Base-by-base conservation (phyloP, 257 asterid genomes). In the Striga asiatica region DNA sequence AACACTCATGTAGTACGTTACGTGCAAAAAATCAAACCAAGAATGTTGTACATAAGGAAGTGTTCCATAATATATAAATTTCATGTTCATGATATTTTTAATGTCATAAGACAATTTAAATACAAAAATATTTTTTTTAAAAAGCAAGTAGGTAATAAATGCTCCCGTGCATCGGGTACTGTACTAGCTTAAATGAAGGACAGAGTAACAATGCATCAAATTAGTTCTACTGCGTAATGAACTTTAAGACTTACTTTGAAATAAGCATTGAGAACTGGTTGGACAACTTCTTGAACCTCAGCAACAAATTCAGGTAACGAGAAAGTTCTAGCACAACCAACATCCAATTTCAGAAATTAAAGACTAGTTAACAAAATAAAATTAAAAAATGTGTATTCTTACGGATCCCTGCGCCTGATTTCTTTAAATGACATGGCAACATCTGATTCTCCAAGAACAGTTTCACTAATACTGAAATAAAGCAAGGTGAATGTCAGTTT, bases 371-470 rank as follows among this genome's bases (percentile, higher is more conserved):
- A 11, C 21, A 18, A 58, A 46, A 43, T 17, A 43, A 16, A 10
- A 38, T 21, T 12, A 55, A 55, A 57, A 32, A 45, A 54, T 46
- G 43, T 66, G 61, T 24, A 25, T 64, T 24, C 93, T 71, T 81
- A 88, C 97, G 94, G 95, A 64, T 92, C 97, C 72, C 91, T 73
- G 56, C 81, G 89, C 2, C 95, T 87, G 52, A 92, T 92, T 80
- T 92, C 99, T 80, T 92, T 92, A 58, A 78, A 83, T 24, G 97
- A 88, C 87, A 83, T 67, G 70, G 97, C 97, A 43, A 93, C 73
- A 73, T 77, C 74, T 43, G 99, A 81, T 83, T 92, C 99, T 74
- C 99, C 97, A 60, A 88, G 82, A 64, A 85, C 97, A 49, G 91
- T 79, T 63, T 88, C 97, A 57, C 92, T 79, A 21, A 88, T 55